Evolutionary conservation across 1,284 basidiomycete species (phyloP), one percentile per base, ranked within the genome.

Genomic region (Coriolopsis trogii): DNA sequence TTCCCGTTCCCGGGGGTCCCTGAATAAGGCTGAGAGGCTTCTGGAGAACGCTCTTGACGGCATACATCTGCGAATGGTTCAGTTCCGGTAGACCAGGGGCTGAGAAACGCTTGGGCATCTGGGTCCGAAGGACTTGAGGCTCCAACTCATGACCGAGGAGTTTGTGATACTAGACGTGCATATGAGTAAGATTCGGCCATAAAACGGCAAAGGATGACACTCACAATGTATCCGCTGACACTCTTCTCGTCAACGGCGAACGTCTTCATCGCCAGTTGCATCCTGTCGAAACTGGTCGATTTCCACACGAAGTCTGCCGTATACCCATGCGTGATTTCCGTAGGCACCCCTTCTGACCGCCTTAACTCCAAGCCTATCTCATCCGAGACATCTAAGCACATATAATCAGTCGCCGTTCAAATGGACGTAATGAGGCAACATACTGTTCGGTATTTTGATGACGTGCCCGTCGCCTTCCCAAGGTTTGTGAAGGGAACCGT

Each of bases 301-400:
- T 99, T 99, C 97, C 97, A 99, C 13, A 99, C 95, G 66, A 99
- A 99, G 69, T 99, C 97, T 36, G 89, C 95, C 0, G 91, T 89
- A 67, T 97, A 99, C 63, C 94, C 93, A 66, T 96, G 93, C 0
- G 93, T 96, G 73, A 95, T 86, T 43, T 99, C 95, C 18, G 89
- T 85, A 3, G 97, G 97, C 6, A 97, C 95, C n/a, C 92, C 93
- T 59, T 98, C 95, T 5, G 91, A 87, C 46, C 91, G 80, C 53
- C 94, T 80, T 39, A 99, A 78, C 71, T 99, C 97, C 55, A 99
- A 77, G 4, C 89, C 95, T 67, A 99, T 95, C 73, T 99, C 97
- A 70, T 99, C 97, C 13, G 95, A 98, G 13, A 97, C 89, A 69
- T 98, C 95, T 96, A 62, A 16, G 28, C 48, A 53, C 70, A 48